Percentiles rank a stretch among this genome's conserved stretches.
Evolutionary conservation across 1,284 basidiomycete species (phyloP).

Genomic region (Trichosporon coremiiforme): DNA sequence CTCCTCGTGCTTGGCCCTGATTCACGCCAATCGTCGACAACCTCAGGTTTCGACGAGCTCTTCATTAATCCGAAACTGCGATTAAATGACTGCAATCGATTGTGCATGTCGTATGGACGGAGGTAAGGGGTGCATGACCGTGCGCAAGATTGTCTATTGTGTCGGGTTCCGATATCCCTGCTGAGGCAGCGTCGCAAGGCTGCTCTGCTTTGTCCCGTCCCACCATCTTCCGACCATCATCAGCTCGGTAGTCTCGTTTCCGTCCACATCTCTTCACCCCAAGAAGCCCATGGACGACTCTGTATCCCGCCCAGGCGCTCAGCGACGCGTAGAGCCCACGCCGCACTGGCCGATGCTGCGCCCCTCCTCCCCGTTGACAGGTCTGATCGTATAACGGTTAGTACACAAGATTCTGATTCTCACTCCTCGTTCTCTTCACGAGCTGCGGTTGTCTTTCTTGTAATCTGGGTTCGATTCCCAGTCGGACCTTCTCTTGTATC

Average conservation of each 20-base stretch:
- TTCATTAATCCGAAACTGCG: not conserved
- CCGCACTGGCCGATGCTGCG: not conserved
- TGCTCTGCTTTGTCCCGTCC: no score
- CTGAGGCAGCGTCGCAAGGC: no score
- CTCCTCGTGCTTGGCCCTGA: not conserved
- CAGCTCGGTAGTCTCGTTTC: no score
- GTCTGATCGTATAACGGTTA: constrained; percentile 13
- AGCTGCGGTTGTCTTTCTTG: constrained; percentile 4
- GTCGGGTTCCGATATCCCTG: no score
- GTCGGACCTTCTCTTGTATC: not conserved
- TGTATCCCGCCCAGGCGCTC: not conserved
- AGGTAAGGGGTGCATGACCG: no score
- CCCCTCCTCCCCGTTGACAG: not conserved
- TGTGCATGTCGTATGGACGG: not conserved
- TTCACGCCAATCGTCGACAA: not conserved
- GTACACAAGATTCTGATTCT: constrained; percentile 12
- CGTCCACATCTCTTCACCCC: no score
- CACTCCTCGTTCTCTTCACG: not conserved
- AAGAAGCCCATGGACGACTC: no score
- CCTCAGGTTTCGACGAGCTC: not conserved
- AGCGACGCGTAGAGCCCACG: not conserved
- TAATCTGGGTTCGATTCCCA: constrained; percentile 13
- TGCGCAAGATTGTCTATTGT: no score
- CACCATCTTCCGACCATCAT: no score
- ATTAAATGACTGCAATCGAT: not conserved